phyloP scores from a whole-genome alignment of 2,329 filamentous ascomycete genomes.

The Fusarium brevicatenulatum region DNA sequence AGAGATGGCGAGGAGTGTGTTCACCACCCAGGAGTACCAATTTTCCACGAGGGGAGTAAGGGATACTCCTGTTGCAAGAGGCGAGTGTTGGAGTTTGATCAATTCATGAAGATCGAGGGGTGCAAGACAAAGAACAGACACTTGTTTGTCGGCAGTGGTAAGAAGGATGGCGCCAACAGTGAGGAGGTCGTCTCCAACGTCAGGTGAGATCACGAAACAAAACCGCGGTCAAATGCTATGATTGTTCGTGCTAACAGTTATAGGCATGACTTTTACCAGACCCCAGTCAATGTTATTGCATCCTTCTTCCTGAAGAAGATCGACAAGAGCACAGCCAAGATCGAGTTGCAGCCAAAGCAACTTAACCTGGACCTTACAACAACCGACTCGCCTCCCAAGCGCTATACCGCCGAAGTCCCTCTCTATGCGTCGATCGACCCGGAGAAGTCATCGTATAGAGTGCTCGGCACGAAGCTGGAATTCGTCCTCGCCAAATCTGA shows the following conservation, averaged over 20 bases:
- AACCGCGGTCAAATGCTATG: neutral
- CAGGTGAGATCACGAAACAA: constrained; percentile 61
- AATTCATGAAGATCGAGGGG: constrained; percentile 95
- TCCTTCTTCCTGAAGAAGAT: constrained; percentile 98
- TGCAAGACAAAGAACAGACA: constrained; percentile 86
- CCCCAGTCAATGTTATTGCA: constrained; percentile 82
- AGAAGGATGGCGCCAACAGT: constrained; percentile 64
- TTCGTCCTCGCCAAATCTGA: constrained; percentile 77
- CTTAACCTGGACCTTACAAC: constrained; percentile 87
- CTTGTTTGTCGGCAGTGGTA: constrained; percentile 83
- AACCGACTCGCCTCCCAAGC: constrained; percentile 78
- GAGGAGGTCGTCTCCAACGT: constrained; percentile 85
- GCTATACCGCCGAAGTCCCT: constrained; percentile 77
- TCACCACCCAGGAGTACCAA: constrained; percentile 87
- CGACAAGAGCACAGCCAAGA: constrained; percentile 78
- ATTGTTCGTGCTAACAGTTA: constrained; percentile 9
- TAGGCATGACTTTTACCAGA: constrained; percentile 92
- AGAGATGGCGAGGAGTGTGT: constrained; percentile 81
- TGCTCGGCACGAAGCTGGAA: constrained; percentile 91
- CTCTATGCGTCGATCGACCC: constrained; percentile 82
- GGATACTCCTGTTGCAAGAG: constrained; percentile 98
- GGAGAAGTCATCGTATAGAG: constrained; percentile 78
- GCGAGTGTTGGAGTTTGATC: constrained; percentile 93
- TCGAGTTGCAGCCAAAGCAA: constrained; percentile 72
- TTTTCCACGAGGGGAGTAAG: constrained; percentile 99